Evolutionary conservation across 1,284 basidiomycete genomes (phyloP), one percentile per base, ranked within the genome.

Genomic region (Gymnopus androsaceus): DNA sequence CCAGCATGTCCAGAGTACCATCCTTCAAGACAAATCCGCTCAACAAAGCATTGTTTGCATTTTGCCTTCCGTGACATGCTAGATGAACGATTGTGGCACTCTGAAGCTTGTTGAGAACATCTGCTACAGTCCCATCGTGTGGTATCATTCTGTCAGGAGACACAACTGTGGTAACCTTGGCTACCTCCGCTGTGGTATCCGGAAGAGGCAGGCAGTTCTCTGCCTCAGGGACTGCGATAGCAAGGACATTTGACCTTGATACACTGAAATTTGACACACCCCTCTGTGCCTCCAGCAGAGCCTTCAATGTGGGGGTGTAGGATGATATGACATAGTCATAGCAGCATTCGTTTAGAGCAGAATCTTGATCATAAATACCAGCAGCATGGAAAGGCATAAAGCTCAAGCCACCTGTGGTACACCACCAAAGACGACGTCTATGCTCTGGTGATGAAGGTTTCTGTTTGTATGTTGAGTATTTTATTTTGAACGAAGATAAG

Each of bases 21-120:
- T n/a, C n/a, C n/a, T n/a, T n/a, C n/a, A 72, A 56, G 6, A 66
- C 12, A 12, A 71, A 53, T 5, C 54, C 52, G 33, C 67, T 69
- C 45, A 64, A 57, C 6, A 66, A 51, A 1, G 68, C 67, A 46
- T 67, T 58, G 9, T 55, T 33, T 1, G 54, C 15, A 44, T 65
- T 48, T 53, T 70, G 69, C n/a, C 57, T 55, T 4, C 69, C 70
- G 59, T 71, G 70, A 50, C 70, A 70, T 8, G 66, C 67, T 12
- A 71, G 52, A 53, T 71, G 69, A 14, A 67, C 45, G n/a, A 41
- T 21, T 6, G 7, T 41, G 7, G 38, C 38, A 17, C 21, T n/a
- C 7, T 6, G n/a, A 17, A 17, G n/a, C 66, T 66, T 67, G 12
- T 46, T 51, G 28, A 57, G 56, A n/a, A 53, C 14, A 17, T 57